These are phyloP conservation scores for Lecanosticta acicola DNA, from an alignment of 2,329 filamentous ascomycete genomes.

Conservation along the genomic window DNA sequence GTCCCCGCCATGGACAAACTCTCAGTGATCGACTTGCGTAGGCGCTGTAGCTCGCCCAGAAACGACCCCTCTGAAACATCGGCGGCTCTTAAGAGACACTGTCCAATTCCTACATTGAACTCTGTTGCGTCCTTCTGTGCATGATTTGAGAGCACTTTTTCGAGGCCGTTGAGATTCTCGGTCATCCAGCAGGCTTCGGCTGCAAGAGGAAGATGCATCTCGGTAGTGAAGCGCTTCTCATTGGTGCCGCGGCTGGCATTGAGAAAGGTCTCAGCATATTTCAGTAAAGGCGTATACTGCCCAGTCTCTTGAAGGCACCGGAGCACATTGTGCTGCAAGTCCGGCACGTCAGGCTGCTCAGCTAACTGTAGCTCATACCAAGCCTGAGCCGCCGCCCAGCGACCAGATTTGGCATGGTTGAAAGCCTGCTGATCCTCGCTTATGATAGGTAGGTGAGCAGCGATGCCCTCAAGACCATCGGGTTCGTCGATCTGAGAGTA, in stretches of 20 bases:
- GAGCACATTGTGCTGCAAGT: slow-evolving; percentile 76
- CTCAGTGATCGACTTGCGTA: slow-evolving; percentile 66
- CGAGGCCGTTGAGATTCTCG: slow-evolving; percentile 69
- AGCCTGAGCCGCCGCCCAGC: slow-evolving; percentile 91
- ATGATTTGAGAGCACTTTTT: slow-evolving; percentile 48
- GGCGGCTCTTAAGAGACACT: slow-evolving; percentile 55
- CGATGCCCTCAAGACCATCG: slow-evolving; percentile 92
- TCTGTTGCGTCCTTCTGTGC: slow-evolving; percentile 45
- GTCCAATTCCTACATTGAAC: slow-evolving; percentile 78
- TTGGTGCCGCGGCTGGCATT: slow-evolving; percentile 6
- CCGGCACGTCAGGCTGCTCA: slow-evolving; percentile 67
- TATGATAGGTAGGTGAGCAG: slow-evolving; percentile 76
- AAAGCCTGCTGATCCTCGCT: slow-evolving; percentile 90
- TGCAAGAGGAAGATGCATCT: slow-evolving; percentile 61
- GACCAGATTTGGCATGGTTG: slow-evolving; percentile 84
- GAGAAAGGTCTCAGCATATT: slow-evolving; percentile 72
- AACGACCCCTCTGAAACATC: slow-evolving; percentile 51
- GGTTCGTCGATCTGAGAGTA: slow-evolving; percentile 98
- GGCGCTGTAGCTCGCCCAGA: slow-evolving; percentile 51
- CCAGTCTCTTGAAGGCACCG: slow-evolving; percentile 92
- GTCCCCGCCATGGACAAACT: slow-evolving; percentile 72
- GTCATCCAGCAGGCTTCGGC: slow-evolving; percentile 91
- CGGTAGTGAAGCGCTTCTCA: slow-evolving; percentile 5
- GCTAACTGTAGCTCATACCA: slow-evolving; percentile 94
- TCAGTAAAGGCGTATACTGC: slow-evolving; percentile 68